Conservation (phyloP, 2,329 filamentous ascomycete species). For the Cryphonectria carpinicola region DNA sequence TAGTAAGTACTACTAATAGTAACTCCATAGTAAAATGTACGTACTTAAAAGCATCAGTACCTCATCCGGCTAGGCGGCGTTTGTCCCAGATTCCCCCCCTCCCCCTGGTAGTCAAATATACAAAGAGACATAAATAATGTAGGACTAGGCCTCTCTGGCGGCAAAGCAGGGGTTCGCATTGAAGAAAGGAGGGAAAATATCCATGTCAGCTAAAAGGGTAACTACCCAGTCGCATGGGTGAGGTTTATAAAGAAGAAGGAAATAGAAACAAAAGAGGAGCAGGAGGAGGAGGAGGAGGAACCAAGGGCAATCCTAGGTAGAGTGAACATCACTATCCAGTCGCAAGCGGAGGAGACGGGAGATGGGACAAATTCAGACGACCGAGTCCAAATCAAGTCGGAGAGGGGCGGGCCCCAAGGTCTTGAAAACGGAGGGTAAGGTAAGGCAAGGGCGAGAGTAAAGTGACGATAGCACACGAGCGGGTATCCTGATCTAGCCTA, state of each 20-base stretch:
- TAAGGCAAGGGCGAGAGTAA: background rate
- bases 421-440: slow-evolving; percentile 9
- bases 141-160: no score
- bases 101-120: background rate
- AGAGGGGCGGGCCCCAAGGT: no score
- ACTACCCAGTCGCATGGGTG: no score
- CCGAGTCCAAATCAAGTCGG: background rate
- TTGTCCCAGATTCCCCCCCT: background rate
- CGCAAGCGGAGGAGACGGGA: slow-evolving; percentile 5
- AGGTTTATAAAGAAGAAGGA: no score
- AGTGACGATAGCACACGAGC: background rate
- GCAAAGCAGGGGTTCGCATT: background rate
- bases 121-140: no score
- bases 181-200: background rate
- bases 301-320: background rate
- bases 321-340: slow-evolving; percentile 7
- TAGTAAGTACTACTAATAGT: background rate
- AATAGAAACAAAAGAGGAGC: background rate
- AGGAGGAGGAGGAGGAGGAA: background rate
- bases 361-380: background rate
- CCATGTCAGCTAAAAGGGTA: background rate
- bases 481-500: slow-evolving; percentile 1
- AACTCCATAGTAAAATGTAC: background rate
- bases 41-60: background rate
- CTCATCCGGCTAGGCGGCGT: slow-evolving; percentile 7